These are phyloP conservation scores for Vitis amurensis DNA, from an alignment of 164 flowering plant genomes.

Conservation along the genomic window DNA sequence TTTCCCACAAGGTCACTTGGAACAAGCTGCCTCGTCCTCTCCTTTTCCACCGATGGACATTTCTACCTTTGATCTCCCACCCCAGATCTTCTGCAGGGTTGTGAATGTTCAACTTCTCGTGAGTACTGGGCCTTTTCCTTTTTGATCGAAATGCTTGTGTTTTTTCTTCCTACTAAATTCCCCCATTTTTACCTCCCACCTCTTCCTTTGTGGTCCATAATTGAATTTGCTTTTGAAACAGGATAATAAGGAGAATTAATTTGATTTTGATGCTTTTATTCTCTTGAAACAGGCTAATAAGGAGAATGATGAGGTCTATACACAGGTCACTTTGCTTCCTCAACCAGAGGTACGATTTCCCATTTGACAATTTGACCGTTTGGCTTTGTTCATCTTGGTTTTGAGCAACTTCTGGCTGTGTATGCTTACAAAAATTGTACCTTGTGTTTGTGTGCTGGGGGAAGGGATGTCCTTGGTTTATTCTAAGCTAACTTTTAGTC, in stretches of 20 bases:
- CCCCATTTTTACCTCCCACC: not conserved
- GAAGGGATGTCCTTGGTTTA: not conserved
- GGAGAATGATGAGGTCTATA: conserved; percentile 92
- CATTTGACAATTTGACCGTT: not conserved
- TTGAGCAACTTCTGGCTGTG: conserved; percentile 1
- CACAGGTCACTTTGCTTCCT: conserved; percentile 79
- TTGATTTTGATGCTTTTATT: not conserved
- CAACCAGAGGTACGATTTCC: conserved; percentile 62
- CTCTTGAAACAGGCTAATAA: conserved; percentile 67
- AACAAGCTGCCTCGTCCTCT: conserved; percentile 61
- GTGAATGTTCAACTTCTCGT: conserved; percentile 80
- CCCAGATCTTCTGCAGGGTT: conserved; percentile 89
- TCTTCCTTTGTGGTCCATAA: not conserved
- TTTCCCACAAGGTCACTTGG: conserved; percentile 94
- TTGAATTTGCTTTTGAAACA: not conserved
- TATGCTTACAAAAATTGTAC: not conserved
- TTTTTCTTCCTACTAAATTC: not conserved
- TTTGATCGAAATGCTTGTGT: not conserved
- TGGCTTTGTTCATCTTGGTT: not conserved
- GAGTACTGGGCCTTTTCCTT: conserved; percentile 22
- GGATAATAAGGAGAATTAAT: not conserved
- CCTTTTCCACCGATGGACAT: conserved; percentile 51
- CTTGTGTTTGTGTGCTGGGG: not conserved
- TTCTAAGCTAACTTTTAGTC: not conserved
- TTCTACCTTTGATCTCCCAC: conserved; percentile 65